Base-by-base conservation (phyloP, 306 rosid species). In the Pachyrhizus erosus region DNA sequence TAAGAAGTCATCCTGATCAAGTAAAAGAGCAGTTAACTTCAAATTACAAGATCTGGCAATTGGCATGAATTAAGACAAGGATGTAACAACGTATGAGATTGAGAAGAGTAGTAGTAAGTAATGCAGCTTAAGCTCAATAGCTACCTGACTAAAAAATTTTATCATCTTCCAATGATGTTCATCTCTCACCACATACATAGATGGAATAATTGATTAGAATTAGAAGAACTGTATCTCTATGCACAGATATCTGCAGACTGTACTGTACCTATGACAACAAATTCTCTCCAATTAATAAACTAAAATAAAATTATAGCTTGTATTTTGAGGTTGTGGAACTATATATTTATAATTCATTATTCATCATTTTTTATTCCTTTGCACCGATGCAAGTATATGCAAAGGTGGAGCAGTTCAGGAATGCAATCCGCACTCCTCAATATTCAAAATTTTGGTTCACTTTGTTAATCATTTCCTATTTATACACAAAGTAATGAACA, bases 1-100 rank as follows among this genome's bases (percentile, higher is more conserved):
- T 80, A 95, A 88, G 88, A 95, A 95, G 90, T 95, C 99, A 86
- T 95, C 99, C 99, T 95, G 93, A 84, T 39, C 86, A 81, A 62
- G 75, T 70, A 75, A 76, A 82, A 34, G 17, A 71, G 77, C 11
- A 49, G 80, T 89, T 70, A 84, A 84, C 48, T 66, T 76, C 43
- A 80, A 70, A 69, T 20, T 60, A 75, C 78, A 55, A 27, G 62
- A 61, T 42, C 49, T 37, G 2, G 49, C 46, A 5, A 45, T 13
- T 13, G n/a, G n/a, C 5, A 45, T 42, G 48, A 31, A 54, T 46
- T 14, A 42, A 51, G 26, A n/a, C 33, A 9, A 11, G 34, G 31
- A 57, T 9, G 3, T 34, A 37, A 58, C n/a, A 24, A 18, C 52
- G 43, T 43, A 45, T 61, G 60, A 75, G 34, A 26, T 34, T 61